Evolutionary conservation across 1,284 basidiomycete genomes (phyloP), one percentile per base, ranked within the genome.

Genomic region (Trametes versicolor): DNA sequence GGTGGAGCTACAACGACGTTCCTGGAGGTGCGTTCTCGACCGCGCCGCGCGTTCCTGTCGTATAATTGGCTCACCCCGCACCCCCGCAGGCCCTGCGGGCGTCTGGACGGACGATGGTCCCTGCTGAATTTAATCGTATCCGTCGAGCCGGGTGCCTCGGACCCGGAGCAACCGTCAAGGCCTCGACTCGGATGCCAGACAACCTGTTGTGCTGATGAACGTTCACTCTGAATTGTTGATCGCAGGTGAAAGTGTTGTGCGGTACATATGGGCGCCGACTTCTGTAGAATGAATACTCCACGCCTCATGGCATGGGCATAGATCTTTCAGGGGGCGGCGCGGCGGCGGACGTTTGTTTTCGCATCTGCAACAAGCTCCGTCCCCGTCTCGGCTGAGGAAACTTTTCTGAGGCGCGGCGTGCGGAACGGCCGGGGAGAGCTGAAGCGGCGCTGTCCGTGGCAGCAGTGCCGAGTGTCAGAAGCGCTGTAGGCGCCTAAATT

Each of bases 1-100:
- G 84, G 83, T 88, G 87, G 87, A 81, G 80, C 49, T 75, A 85
- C 70, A 72, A 69, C 67, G 81, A 85, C 59, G 66, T 71, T 6
- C 85, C 86, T 2, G 84, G 84, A 61, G 84, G 83, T 76, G 27
- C 25, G 61, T 34, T 57, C 21, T 27, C 51, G 54, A 21, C 27
- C 45, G 51, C 25, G 29, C 27, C 23, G 60, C 43, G 49, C 29
- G 12, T 21, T 63, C 25, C 48, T 29, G 4, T 36, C 19, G 34
- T 17, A 47, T 2, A 21, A 41, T n/a, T 48, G 37, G 61, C 45
- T 53, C 12, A 39, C 15, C 29, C 29, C 23, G 32, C 32, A 21
- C 48, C 13, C 27, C 25, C 19, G 23, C 49, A 74, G 74, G 74
- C 45, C 32, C 67, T 47, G 75, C 77, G 0, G 80, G 73, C 10